phyloP scores from a whole-genome alignment of 2,329 filamentous ascomycete species.

The Ophiostoma sp. region DNA sequence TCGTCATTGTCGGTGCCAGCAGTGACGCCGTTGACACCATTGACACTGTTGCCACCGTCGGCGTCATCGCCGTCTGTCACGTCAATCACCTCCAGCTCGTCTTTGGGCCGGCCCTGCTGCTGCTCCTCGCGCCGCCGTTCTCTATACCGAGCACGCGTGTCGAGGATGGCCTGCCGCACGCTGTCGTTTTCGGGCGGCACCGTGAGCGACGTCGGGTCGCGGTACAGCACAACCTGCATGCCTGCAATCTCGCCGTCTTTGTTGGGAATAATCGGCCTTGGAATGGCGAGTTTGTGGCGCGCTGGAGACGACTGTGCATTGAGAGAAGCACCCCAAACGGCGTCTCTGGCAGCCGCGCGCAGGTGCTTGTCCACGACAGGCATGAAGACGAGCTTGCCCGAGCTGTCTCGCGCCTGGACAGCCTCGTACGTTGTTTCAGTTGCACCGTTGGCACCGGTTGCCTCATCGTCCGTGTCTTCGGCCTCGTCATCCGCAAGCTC shows the following conservation, averaged over 20 bases:
- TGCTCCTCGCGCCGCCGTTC: conserved; percentile 48
- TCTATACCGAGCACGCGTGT: conserved; percentile 64
- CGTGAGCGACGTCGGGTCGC: conserved; percentile 68
- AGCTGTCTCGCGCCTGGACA: conserved; percentile 25
- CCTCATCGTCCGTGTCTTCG: conserved; percentile 15
- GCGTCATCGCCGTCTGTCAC: not conserved
- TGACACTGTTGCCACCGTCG: not conserved
- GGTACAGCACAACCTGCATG: conserved; percentile 79
- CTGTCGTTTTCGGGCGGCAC: conserved; percentile 70
- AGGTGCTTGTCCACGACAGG: conserved; percentile 82
- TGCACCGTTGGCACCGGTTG: too few species aligned
- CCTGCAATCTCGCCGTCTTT: conserved; percentile 51
- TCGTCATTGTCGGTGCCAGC: conserved; percentile 7
- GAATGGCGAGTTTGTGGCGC: conserved; percentile 19
- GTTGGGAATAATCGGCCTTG: conserved; percentile 53
- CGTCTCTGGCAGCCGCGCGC: conserved; percentile 37
- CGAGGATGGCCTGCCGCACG: conserved; percentile 77
- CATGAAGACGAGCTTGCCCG: conserved; percentile 67
- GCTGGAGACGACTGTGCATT: not conserved
- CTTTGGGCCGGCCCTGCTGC: conserved; percentile 16
- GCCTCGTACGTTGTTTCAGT: not conserved
- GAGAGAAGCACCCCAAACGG: conserved; percentile 30
- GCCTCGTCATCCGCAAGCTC: conserved; percentile 64
- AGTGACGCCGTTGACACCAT: not conserved
- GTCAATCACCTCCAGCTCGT: conserved; percentile 25